Evolutionary conservation across 2,329 filamentous ascomycete genomes (phyloP).

Genomic region (Venturia nashicola): DNA sequence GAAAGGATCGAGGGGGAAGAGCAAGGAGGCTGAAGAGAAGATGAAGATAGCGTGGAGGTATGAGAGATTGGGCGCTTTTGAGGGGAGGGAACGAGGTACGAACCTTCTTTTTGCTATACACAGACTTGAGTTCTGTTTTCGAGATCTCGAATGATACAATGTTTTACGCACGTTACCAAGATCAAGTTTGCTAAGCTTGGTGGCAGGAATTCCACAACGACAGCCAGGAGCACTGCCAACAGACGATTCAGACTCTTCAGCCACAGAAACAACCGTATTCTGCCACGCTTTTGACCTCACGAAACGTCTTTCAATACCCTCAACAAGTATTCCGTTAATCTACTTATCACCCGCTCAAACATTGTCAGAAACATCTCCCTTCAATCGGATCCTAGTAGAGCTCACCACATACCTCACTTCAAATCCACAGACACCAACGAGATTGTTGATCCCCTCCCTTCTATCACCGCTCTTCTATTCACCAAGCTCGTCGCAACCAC

Average conservation of each 20-base stretch:
- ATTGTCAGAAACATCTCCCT: constrained; percentile 25
- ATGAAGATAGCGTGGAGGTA: constrained; percentile 99
- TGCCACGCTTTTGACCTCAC: constrained; percentile 41
- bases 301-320: constrained; percentile 32
- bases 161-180: too few species aligned
- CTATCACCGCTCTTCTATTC: constrained; percentile 80
- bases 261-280: constrained; percentile 24
- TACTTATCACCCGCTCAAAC: constrained; percentile 29
- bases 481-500: constrained; percentile 54
- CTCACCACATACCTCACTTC: constrained; percentile 41
- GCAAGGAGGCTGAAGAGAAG: constrained; percentile 43
- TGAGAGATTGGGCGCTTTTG: constrained; percentile 65
- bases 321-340: constrained; percentile 26
- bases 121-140: not conserved
- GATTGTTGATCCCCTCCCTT: constrained; percentile 72
- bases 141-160: not conserved
- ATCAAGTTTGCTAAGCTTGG: not conserved
- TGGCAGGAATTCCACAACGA: not conserved
- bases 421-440: constrained; percentile 43
- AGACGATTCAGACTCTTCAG: not conserved
- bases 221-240: not conserved
- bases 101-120: not conserved
- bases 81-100: constrained; percentile 24
- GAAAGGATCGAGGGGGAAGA: constrained; percentile 25
- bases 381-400: constrained; percentile 51